Percentiles rank a stretch among this genome's conserved stretches.
These are phyloP conservation scores for Abrus pulchellus DNA, from an alignment of 306 rosid genomes.

Conservation along the genomic window DNA sequence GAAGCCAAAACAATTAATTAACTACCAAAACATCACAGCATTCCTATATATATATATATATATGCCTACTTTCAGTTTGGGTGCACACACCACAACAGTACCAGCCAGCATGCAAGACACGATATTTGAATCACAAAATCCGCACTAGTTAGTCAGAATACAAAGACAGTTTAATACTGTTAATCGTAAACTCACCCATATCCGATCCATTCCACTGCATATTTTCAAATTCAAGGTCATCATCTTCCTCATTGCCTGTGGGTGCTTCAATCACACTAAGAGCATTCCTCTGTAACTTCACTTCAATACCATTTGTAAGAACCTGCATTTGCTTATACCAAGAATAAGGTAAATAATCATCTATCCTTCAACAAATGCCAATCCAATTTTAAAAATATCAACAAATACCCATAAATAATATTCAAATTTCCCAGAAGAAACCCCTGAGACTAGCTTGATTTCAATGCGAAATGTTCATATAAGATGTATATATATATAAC, in stretches of 20 bases:
- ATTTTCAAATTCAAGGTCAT: slow-evolving; percentile 85
- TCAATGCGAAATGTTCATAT: not conserved
- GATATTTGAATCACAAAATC: slow-evolving; percentile 29
- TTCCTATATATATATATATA: no score
- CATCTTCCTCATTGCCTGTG: slow-evolving; percentile 91
- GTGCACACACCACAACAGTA: slow-evolving; percentile 21
- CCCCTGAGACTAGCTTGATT: slow-evolving; percentile 1
- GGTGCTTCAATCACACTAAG: slow-evolving; percentile 97
- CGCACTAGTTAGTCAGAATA: not conserved
- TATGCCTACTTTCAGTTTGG: slow-evolving; percentile 8
- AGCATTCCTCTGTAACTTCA: slow-evolving; percentile 94
- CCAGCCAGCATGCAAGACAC: not conserved
- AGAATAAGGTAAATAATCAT: not conserved
- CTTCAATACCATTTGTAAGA: slow-evolving; percentile 95
- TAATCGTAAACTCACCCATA: slow-evolving; percentile 70
- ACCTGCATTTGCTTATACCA: slow-evolving; percentile 63
- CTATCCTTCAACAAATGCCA: not conserved
- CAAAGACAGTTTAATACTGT: slow-evolving; percentile 2
- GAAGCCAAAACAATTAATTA: slow-evolving; percentile 40
- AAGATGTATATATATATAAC: not conserved
- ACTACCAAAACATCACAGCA: slow-evolving; percentile 8
- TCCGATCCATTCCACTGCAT: slow-evolving; percentile 84
- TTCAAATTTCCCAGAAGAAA: slow-evolving; percentile 17
- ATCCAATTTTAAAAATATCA: not conserved
- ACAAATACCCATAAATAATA: not conserved